Evolutionary conservation across 2,329 filamentous ascomycete species (phyloP), one percentile per base, ranked within the genome.

Genomic region (Canariomyces notabilis): DNA sequence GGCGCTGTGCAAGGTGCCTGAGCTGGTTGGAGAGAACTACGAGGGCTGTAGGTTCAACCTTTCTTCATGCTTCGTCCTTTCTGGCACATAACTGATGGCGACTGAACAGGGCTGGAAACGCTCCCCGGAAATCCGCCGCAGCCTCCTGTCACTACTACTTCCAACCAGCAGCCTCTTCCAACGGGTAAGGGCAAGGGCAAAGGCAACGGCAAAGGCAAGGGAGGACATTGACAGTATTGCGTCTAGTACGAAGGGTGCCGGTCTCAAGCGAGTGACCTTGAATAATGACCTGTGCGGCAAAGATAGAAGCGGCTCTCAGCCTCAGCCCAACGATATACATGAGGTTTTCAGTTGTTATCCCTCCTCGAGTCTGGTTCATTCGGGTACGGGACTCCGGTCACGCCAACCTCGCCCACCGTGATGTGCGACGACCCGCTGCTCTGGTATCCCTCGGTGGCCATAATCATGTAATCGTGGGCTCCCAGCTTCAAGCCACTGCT

Each of bases 391-490:
- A 12, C 9, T 12, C 14, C 26, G 14, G 26, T 29, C 14, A 12
- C 26, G 4, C 26, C 26, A 8, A 11, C 9, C 26, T 29, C 26
- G 9, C 9, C 26, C 26, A 29, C 26, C 14, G 26, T 29, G 26
- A 29, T 29, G 14, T 29, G 26, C 26, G 26, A 29, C 9, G 9
- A 11, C n/a, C 52, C 52, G 31, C 36, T 50, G 42, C 44, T 48
- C 36, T 44, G 38, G 59, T 76, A 75, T 1, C 72, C 73, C 59
- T 76, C 73, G 4, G 70, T 73, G 5, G 73, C 73, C 20, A 75
- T 60, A 51, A 78, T 76, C 69, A 71, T 68, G 63, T 77, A 77
- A 61, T 77, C 64, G 58, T 70, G 67, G 39, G 53, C 61, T 8
- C 74, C 74, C n/a, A 77, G 55, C 42, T 64, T 66, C 58, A 75